Evolutionary conservation across 371 early-diverging fungal species (phyloP).

Genomic region (Mucor mucedo): DNA sequence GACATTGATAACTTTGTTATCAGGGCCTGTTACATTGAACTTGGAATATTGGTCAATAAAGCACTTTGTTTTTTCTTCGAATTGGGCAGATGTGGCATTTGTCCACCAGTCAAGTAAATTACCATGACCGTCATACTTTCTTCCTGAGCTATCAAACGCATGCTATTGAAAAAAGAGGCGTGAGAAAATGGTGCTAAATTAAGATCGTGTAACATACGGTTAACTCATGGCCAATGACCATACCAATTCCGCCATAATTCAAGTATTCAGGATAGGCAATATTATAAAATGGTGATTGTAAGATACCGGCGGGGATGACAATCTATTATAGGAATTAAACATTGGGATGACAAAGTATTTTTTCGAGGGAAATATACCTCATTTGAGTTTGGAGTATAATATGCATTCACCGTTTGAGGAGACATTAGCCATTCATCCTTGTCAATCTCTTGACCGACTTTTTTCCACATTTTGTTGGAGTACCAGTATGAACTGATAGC

Average conservation of each 20-base stretch:
- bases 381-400: slow-evolving; percentile 26
- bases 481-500: slow-evolving; percentile 38
- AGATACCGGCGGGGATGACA: slow-evolving; percentile 64
- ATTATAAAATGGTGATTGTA: slow-evolving; percentile 55
- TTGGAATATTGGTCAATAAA: slow-evolving; percentile 66
- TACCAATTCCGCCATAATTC: slow-evolving; percentile 67
- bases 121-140: slow-evolving; percentile 55
- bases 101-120: slow-evolving; percentile 68
- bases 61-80: slow-evolving; percentile 56
- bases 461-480: slow-evolving; percentile 25
- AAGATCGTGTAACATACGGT: slow-evolving; percentile 52
- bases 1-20: slow-evolving; percentile 32
- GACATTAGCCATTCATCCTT: slow-evolving; percentile 49
- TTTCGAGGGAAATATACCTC: slow-evolving; percentile 1
- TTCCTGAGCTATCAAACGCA: slow-evolving; percentile 55
- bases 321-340: slow-evolving; percentile 25
- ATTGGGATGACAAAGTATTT: background rate
- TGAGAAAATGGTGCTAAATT: slow-evolving; percentile 22
- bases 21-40: slow-evolving; percentile 37
- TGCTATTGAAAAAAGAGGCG: slow-evolving; percentile 31
- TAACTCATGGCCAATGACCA: slow-evolving; percentile 66
- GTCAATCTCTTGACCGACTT: slow-evolving; percentile 39
- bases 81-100: slow-evolving; percentile 44
- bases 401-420: slow-evolving; percentile 63
- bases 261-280: slow-evolving; percentile 52